Percentiles rank a stretch among this genome's conserved stretches.
Evolutionary conservation across 2,329 filamentous ascomycete genomes (phyloP).

Genomic region (Xylaria sp.): DNA sequence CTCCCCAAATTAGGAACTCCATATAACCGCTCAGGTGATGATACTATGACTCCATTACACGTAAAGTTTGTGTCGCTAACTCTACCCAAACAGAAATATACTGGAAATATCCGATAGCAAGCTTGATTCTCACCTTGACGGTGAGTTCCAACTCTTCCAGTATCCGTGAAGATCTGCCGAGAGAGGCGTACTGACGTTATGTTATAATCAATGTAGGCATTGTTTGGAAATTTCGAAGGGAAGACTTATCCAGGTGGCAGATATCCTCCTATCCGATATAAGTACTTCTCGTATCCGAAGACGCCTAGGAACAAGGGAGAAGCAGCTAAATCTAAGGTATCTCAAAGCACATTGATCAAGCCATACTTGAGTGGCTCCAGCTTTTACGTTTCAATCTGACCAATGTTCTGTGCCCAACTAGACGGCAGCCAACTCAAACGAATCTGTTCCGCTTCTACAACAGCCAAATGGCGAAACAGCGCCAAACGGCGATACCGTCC

Average conservation of each 20-base stretch:
- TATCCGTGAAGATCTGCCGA: neutral
- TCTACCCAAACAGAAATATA: slow-evolving; percentile 14
- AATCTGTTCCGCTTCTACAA: slow-evolving; percentile 2
- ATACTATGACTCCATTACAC: too few relatives aligned
- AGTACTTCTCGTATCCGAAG: slow-evolving; percentile 23
- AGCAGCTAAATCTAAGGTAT: slow-evolving; percentile 6
- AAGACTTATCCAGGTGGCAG: slow-evolving; percentile 9
- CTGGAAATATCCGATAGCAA: slow-evolving; percentile 26
- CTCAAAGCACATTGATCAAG: neutral
- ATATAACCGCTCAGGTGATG: slow-evolving; percentile 5
- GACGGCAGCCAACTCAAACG: neutral
- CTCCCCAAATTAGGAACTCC: neutral
- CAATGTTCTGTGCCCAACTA: neutral
- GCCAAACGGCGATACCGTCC: neutral
- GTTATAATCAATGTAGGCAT: slow-evolving; percentile 5
- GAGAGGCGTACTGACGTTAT: slow-evolving; percentile 1
- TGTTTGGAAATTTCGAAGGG: slow-evolving; percentile 16
- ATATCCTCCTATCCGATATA: slow-evolving; percentile 22
- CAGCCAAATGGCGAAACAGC: neutral
- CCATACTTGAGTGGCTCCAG: neutral
- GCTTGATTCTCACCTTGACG: slow-evolving; percentile 17
- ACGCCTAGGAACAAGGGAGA: slow-evolving; percentile 15
- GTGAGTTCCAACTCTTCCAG: slow-evolving; percentile 8
- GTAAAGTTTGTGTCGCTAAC: neutral
- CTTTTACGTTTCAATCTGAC: neutral